Percentiles rank a stretch among this genome's conserved stretches.
Conservation (phyloP, 768 basidiomycete genomes). For the Agrocybe praecox region DNA sequence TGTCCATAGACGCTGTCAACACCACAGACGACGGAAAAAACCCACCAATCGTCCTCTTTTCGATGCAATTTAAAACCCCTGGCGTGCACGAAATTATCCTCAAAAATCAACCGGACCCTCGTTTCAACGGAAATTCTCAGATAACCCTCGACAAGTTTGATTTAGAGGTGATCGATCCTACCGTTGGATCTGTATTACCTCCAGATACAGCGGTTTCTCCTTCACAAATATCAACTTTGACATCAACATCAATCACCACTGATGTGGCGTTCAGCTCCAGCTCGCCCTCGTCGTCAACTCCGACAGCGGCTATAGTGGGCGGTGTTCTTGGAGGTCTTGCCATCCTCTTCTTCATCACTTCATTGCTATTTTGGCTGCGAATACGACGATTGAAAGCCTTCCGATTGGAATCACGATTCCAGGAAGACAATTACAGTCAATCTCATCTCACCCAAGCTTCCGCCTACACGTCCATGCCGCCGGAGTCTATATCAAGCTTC, state of each 20-base stretch:
- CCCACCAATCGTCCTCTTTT: slow-evolving; percentile 29
- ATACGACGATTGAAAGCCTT: background rate
- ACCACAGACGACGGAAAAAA: slow-evolving; percentile 26
- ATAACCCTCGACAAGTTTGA: slow-evolving; percentile 29
- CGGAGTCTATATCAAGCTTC: too few species aligned
- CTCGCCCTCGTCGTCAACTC: background rate
- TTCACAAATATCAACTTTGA: background rate
- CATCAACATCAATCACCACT: background rate
- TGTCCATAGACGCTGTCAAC: slow-evolving; percentile 30
- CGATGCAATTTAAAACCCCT: slow-evolving; percentile 16
- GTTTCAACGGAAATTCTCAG: slow-evolving; percentile 27
- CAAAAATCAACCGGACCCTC: slow-evolving; percentile 23
- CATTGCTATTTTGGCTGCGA: slow-evolving; percentile 17
- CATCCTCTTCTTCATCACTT: slow-evolving; percentile 23
- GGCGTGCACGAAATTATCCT: slow-evolving; percentile 31
- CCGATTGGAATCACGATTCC: background rate
- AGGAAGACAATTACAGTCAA: background rate
- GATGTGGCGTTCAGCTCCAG: background rate
- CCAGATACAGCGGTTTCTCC: too few species aligned
- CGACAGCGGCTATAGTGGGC: slow-evolving; percentile 40
- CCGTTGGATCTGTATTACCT: background rate
- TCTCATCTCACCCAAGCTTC: too few species aligned
- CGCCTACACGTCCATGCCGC: too few species aligned
- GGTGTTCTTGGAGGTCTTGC: slow-evolving; percentile 41
- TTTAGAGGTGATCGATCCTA: slow-evolving; percentile 15